Percentiles rank a stretch among this genome's conserved stretches.
phyloP scores from a whole-genome alignment of 2,329 filamentous ascomycete species.

The Colletotrichum sp. region DNA sequence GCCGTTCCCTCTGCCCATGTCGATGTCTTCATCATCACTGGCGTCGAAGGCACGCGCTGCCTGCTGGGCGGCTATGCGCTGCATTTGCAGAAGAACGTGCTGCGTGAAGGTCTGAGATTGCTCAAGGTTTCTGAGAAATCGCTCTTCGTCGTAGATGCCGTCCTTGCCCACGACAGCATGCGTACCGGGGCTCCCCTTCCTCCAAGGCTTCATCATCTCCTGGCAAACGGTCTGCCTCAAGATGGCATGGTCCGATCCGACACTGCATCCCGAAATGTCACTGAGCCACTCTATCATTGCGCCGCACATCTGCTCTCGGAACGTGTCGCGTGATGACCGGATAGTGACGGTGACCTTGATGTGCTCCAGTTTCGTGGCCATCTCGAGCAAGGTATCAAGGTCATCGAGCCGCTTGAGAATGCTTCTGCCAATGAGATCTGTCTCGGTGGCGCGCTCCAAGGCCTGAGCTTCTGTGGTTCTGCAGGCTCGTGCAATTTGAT shows the following conservation, averaged over 20 bases:
- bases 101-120: slow-evolving; percentile 39
- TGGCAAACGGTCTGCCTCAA: slow-evolving; percentile 86
- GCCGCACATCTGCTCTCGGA: slow-evolving; percentile 98
- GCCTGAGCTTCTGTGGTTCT: slow-evolving; percentile 73
- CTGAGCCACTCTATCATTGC: slow-evolving; percentile 95
- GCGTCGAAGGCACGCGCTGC: slow-evolving; percentile 42
- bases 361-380: slow-evolving; percentile 88
- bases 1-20: slow-evolving; percentile 24
- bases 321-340: slow-evolving; percentile 90
- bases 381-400: slow-evolving; percentile 73
- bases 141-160: slow-evolving; percentile 83
- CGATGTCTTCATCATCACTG: slow-evolving; percentile 36
- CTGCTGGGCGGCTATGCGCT: slow-evolving; percentile 24
- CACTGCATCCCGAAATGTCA: slow-evolving; percentile 89
- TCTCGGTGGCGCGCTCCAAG: slow-evolving; percentile 80
- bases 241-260: slow-evolving; percentile 80
- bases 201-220: slow-evolving; percentile 88
- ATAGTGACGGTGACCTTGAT: slow-evolving; percentile 97
- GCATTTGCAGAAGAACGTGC: slow-evolving; percentile 36
- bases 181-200: slow-evolving; percentile 80
- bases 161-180: slow-evolving; percentile 80
- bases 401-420: slow-evolving; percentile 80
- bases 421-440: slow-evolving; percentile 86
- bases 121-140: slow-evolving; percentile 56
- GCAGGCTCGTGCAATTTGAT: slow-evolving; percentile 91